Conservation (phyloP, 805 yeast species). For the Jamesozyma jinghongensis region DNA sequence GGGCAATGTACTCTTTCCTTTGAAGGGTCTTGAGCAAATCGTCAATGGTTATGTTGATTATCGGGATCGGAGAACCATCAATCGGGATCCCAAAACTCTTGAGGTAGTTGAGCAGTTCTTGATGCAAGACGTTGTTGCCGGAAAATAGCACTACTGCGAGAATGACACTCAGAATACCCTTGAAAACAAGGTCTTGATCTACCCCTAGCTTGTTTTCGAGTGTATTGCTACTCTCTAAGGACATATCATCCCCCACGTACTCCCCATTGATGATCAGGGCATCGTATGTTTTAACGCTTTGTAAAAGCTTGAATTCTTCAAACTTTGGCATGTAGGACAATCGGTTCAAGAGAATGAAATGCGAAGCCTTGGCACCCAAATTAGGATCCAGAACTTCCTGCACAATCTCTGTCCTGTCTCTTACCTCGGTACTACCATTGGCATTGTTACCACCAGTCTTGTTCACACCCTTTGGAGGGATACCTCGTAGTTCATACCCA, state of each 20-base stretch:
- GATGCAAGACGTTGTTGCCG: conserved; percentile 21
- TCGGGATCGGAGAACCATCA: conserved; percentile 22
- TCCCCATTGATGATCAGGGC: conserved; percentile 12
- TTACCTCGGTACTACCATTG: background rate
- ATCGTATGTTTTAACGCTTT: conserved; percentile 9
- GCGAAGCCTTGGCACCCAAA: conserved; percentile 12
- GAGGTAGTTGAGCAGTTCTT: conserved; percentile 16
- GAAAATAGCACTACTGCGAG: conserved; percentile 20
- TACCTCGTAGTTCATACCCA: conserved; percentile 21
- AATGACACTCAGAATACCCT: conserved; percentile 18
- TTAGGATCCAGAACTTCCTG: background rate
- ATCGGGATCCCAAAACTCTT: conserved; percentile 22
- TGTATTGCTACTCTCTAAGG: conserved; percentile 6
- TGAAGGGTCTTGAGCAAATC: conserved; percentile 19
- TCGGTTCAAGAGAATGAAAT: conserved; percentile 19
- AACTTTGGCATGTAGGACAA: conserved; percentile 7
- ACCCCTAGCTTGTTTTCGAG: conserved; percentile 11
- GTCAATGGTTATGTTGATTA: conserved; percentile 15
- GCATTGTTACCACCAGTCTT: background rate
- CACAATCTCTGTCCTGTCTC: background rate
- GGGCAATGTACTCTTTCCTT: conserved; percentile 18
- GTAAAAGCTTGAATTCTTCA: conserved; percentile 13
- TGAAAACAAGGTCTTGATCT: conserved; percentile 16
- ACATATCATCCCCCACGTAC: conserved; percentile 16
- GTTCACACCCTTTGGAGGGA: conserved; percentile 8